Evolutionary conservation across 2,329 filamentous ascomycete genomes (phyloP).

Genomic region (Trichoderma asperellum): DNA sequence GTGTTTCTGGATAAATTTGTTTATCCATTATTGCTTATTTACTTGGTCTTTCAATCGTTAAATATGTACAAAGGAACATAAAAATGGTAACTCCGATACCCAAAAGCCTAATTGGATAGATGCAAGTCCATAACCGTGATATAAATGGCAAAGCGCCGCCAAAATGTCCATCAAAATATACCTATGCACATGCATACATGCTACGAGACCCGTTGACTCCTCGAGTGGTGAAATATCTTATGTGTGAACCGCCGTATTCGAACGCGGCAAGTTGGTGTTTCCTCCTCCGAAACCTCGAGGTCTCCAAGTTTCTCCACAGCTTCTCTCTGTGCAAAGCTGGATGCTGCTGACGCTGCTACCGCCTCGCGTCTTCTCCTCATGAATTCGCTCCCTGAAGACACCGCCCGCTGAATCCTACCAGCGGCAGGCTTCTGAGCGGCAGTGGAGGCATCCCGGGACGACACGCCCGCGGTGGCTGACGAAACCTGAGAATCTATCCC

Average conservation of each 20-base stretch:
- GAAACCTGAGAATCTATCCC: not conserved
- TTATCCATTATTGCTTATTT: not conserved
- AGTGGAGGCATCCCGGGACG: not conserved
- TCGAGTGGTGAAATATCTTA: slow-evolving; percentile 36
- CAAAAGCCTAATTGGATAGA: not conserved
- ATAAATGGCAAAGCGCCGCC: not conserved
- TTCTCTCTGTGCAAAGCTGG: not conserved
- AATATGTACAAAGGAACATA: not conserved
- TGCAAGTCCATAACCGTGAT: not conserved
- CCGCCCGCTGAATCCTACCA: slow-evolving; percentile 31
- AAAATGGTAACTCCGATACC: not conserved
- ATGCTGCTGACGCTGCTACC: not conserved
- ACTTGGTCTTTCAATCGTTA: not conserved
- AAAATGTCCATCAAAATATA: not conserved
- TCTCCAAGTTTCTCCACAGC: slow-evolving; percentile 8
- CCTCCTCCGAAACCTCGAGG: slow-evolving; percentile 29
- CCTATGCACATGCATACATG: not conserved
- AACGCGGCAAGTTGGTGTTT: slow-evolving; percentile 35
- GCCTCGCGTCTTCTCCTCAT: slow-evolving; percentile 34
- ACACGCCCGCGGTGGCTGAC: not conserved
- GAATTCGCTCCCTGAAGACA: slow-evolving; percentile 37
- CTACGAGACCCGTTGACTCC: slow-evolving; percentile 24
- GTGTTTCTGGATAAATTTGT: not conserved
- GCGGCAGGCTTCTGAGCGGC: not conserved
- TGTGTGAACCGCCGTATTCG: slow-evolving; percentile 38